Conservation (phyloP, 768 basidiomycete genomes). For the Termitomyces sp. region DNA sequence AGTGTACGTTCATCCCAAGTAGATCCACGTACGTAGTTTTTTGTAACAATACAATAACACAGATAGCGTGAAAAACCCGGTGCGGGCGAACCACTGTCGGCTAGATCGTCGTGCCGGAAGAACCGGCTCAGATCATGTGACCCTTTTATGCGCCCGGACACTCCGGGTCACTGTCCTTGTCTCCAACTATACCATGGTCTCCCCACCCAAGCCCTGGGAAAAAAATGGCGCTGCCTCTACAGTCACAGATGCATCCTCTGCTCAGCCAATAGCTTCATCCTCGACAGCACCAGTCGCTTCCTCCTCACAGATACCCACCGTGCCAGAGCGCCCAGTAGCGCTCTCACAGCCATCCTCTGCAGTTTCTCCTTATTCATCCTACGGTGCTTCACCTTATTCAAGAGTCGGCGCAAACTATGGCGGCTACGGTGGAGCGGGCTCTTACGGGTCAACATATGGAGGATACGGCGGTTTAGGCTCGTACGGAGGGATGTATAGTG, state of each 20-base stretch:
- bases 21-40: too few species aligned
- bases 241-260: slow-evolving; percentile 19
- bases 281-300: slow-evolving; percentile 21
- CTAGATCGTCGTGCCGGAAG: too few species aligned
- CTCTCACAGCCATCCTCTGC: slow-evolving; percentile 38
- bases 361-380: slow-evolving; percentile 43
- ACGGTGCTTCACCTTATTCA: slow-evolving; percentile 42
- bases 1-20: too few species aligned
- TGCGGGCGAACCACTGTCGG: too few species aligned
- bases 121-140: slow-evolving; percentile 5
- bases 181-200: slow-evolving; percentile 50
- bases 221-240: slow-evolving; percentile 43
- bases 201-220: slow-evolving; percentile 92
- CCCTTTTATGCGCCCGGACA: not conserved
- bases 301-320: slow-evolving; percentile 28
- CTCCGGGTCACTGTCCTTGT: not conserved
- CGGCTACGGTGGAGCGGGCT: slow-evolving; percentile 28
- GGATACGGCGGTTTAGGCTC: slow-evolving; percentile 15
- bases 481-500: slow-evolving; percentile 26
- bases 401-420: slow-evolving; percentile 34
- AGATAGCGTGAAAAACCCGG: too few species aligned
- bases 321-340: slow-evolving; percentile 64
- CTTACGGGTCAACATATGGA: slow-evolving; percentile 24
- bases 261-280: slow-evolving; percentile 25
- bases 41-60: too few species aligned